These are phyloP conservation scores for Globisporangium parvum DNA, from an alignment of 352 stramenopile species.

Conservation along the genomic window DNA sequence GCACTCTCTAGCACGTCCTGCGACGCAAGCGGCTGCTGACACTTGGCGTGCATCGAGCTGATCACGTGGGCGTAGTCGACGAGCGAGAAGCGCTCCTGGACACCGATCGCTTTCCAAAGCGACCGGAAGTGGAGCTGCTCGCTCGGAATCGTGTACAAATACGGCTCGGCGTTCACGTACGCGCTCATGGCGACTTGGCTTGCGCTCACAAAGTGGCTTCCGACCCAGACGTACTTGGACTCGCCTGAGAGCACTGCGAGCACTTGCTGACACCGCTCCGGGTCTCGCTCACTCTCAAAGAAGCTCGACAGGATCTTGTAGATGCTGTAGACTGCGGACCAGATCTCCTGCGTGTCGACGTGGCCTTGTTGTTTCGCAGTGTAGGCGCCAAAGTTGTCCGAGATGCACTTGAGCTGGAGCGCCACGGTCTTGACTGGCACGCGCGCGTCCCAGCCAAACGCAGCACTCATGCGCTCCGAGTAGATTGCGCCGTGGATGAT, in stretches of 20 bases:
- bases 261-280: slow-evolving; percentile 19
- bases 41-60: slow-evolving; percentile 44
- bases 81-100: slow-evolving; percentile 49
- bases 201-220: slow-evolving; percentile 42
- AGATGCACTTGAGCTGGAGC: slow-evolving; percentile 44
- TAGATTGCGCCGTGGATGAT: slow-evolving; percentile 44
- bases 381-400: slow-evolving; percentile 23
- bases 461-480: slow-evolving; percentile 28
- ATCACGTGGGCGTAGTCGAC: slow-evolving; percentile 58
- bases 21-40: slow-evolving; percentile 9
- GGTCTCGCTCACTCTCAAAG: slow-evolving; percentile 35
- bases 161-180: slow-evolving; percentile 54
- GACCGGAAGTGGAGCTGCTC: slow-evolving; percentile 60
- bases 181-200: slow-evolving; percentile 45
- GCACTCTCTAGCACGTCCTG: slow-evolving; percentile 5
- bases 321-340: slow-evolving; percentile 52
- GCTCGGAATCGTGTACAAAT: slow-evolving; percentile 53
- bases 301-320: slow-evolving; percentile 52
- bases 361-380: slow-evolving; percentile 2
- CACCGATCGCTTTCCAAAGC: slow-evolving; percentile 55
- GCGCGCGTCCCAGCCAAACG: slow-evolving; percentile 42
- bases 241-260: slow-evolving; percentile 31
- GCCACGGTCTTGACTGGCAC: slow-evolving; percentile 37
- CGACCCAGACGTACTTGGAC: slow-evolving; percentile 56
- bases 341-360: slow-evolving; percentile 32